Conservation (phyloP, 345 rosid genomes). For the Aquilaria yunnanensis region DNA sequence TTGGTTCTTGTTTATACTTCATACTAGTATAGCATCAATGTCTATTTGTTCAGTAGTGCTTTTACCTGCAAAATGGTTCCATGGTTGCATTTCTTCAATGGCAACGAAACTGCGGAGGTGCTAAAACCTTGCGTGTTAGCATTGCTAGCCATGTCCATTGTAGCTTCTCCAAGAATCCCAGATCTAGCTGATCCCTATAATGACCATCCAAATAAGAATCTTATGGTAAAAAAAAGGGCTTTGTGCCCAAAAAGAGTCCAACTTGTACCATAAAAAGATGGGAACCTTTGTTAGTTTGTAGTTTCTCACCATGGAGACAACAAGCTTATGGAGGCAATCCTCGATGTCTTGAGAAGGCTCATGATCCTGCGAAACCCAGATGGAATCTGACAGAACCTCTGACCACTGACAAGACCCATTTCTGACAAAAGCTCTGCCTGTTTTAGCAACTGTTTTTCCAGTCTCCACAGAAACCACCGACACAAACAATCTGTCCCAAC, state of each 20-base stretch:
- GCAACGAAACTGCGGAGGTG: slow-evolving; percentile 34
- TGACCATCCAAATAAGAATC: too few species aligned
- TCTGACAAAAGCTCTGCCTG: slow-evolving; percentile 29
- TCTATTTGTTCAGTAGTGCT: too few species aligned
- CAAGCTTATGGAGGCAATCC: slow-evolving; percentile 36
- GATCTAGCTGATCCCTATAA: slow-evolving; percentile 50
- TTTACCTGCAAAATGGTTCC: slow-evolving; percentile 48
- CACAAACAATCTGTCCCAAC: slow-evolving; percentile 61
- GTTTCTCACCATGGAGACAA: slow-evolving; percentile 34
- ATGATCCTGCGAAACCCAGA: slow-evolving; percentile 25
- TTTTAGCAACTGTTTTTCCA: slow-evolving; percentile 43
- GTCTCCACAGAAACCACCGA: slow-evolving; percentile 36
- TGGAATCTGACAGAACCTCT: slow-evolving; percentile 36
- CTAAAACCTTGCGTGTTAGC: slow-evolving; percentile 20
- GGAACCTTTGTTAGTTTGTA: too few species aligned
- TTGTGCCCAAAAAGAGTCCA: neutral
- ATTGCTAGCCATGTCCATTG: slow-evolving; percentile 35
- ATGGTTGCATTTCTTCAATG: slow-evolving; percentile 42
- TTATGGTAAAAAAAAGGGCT: neutral
- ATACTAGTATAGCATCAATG: too few species aligned
- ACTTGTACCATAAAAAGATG: neutral
- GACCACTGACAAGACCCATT: slow-evolving; percentile 60
- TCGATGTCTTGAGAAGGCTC: slow-evolving; percentile 31
- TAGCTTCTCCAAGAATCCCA: slow-evolving; percentile 52
- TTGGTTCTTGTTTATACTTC: too few species aligned